These are phyloP conservation scores for Stephania japonica DNA, from an alignment of 164 flowering plant genomes.

Conservation along the genomic window DNA sequence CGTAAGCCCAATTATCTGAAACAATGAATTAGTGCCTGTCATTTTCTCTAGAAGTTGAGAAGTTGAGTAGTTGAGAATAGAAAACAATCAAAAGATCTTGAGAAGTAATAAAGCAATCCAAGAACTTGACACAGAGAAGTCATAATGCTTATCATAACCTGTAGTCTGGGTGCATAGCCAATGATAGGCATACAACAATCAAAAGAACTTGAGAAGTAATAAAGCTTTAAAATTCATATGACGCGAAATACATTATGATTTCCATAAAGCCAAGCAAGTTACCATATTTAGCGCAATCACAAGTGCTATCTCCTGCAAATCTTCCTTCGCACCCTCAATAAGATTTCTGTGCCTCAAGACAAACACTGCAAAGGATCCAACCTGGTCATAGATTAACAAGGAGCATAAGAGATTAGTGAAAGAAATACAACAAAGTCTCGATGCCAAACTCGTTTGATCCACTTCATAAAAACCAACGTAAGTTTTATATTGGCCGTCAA, in stretches of 20 bases:
- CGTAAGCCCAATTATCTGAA: slow-evolving; percentile 66
- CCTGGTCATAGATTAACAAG: slow-evolving; percentile 55
- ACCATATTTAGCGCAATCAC: slow-evolving; percentile 76
- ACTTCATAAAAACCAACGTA: too few relatives aligned
- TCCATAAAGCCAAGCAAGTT: slow-evolving; percentile 13
- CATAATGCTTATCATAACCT: too few relatives aligned
- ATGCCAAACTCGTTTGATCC: too few relatives aligned
- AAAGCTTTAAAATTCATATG: neutral
- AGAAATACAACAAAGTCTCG: too few relatives aligned
- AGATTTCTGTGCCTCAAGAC: slow-evolving; percentile 57
- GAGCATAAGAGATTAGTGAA: too few relatives aligned
- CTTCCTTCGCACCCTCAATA: slow-evolving; percentile 40
- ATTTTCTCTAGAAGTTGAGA: neutral
- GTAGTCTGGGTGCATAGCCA: too few relatives aligned
- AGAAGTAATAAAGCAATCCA: neutral
- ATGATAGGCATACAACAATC: too few relatives aligned
- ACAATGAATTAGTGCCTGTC: slow-evolving; percentile 1
- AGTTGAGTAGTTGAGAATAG: too few relatives aligned
- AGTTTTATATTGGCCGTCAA: too few relatives aligned
- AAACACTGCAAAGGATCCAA: slow-evolving; percentile 75
- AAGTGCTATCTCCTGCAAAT: slow-evolving; percentile 49
- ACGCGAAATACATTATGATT: neutral
- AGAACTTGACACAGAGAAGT: too few relatives aligned
- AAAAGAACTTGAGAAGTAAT: neutral
- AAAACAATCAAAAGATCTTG: too few relatives aligned